Base-by-base conservation (phyloP, 768 basidiomycete species). In the Lactifluus echinatus region DNA sequence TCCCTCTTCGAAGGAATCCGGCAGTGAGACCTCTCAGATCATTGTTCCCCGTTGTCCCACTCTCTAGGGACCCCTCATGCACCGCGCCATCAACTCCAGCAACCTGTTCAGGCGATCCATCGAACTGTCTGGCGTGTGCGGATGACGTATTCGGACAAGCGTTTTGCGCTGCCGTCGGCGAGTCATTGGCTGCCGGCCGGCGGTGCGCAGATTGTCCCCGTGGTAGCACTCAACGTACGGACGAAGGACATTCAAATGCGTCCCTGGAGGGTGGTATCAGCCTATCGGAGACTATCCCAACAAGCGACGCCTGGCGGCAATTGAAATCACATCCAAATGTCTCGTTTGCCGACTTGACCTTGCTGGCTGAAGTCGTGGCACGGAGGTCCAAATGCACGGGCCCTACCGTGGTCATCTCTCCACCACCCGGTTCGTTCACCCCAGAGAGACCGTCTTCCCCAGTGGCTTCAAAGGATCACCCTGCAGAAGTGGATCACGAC, bases 241-340 rank as follows among this genome's bases (percentile, higher is more conserved):
- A 66, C 42, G 24, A 39, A 39, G 8, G 33, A 26, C 34, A 37
- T 40, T 34, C 58, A 43, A 64, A 64, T 33, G 60, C 68, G 26
- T 63, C 69, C 51, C 62, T 65, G n/a, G 57, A 59, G 12, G 40
- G 53, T 6, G 49, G 56, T 36, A n/a, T n/a, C n/a, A 63, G 64
- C 33, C 52, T 64, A 39, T 55, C 70, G 23, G 81, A 84, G 53
- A 83, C 79, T 7, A 85, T 93, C 34, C 80, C 89, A 19, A 89
- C 87, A 55, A 85, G 85, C 66, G 82, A 84, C 55, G 90, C 90
- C 8, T 93, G 91, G 88, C 80, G 79, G 28, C 83, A 83, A 62
- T 75, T 94, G 60, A 92, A 93, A 71, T 81, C 83, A 11, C 93
- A 95, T 70, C 93, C 93, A 2, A 93, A 92, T 63, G 84, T 89